These are phyloP conservation scores for Coniochaeta prunicola DNA, from an alignment of 2,329 filamentous ascomycete genomes.

Conservation along the genomic window DNA sequence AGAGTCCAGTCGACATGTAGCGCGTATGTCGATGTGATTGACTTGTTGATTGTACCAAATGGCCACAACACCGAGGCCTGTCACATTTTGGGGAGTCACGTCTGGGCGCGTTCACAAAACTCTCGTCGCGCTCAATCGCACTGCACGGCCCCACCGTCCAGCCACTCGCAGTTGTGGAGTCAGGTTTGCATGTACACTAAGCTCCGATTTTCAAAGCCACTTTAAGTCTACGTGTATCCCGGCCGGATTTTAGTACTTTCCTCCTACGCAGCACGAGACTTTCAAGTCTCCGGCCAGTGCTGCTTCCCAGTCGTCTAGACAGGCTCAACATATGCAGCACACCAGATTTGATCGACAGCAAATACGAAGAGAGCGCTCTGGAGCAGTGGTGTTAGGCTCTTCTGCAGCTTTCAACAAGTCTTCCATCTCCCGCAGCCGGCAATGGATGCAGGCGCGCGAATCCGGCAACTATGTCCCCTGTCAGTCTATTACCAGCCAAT, in stretches of 20 bases:
- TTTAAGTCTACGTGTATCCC: too few relatives aligned
- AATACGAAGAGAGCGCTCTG: background rate
- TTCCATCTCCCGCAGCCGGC: background rate
- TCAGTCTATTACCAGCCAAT: background rate
- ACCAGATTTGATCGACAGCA: background rate
- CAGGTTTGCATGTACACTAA: too few relatives aligned
- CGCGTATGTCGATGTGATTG: constrained; percentile 2
- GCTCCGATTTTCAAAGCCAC: too few relatives aligned
- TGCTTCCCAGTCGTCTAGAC: too few relatives aligned
- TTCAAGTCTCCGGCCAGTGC: too few relatives aligned
- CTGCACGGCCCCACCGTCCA: background rate
- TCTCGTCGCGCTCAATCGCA: background rate
- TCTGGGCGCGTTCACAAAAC: background rate
- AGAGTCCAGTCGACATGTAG: constrained; percentile 16
- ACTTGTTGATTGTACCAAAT: background rate
- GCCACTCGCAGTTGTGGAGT: too few relatives aligned
- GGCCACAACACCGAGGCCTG: background rate
- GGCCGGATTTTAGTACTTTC: too few relatives aligned
- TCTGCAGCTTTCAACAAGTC: background rate
- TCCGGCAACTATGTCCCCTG: background rate
- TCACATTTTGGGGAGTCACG: background rate
- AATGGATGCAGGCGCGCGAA: background rate
- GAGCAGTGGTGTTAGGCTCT: background rate
- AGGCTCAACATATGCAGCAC: too few relatives aligned
- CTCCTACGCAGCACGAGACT: too few relatives aligned